Conservation (phyloP, 1,139 yeast species). For the Suhomyces maxii region DNA sequence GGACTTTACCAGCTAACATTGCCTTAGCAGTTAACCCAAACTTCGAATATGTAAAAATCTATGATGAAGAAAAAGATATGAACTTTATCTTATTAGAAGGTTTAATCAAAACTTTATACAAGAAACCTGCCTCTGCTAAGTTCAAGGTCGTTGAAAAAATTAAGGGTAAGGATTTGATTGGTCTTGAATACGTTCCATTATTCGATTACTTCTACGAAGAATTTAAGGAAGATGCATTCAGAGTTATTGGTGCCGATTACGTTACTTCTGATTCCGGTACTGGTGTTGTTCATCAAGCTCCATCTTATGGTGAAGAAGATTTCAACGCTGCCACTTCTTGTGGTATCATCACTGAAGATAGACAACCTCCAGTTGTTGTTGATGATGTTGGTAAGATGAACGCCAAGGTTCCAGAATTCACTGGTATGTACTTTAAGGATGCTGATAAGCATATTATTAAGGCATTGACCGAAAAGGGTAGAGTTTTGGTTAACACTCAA, state of each 20-base stretch:
- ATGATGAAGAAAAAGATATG: constrained; percentile 80
- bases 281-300: constrained; percentile 98
- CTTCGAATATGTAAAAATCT: constrained; percentile 87
- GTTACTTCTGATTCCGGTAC: constrained; percentile 97
- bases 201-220: constrained; percentile 77
- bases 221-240: constrained; percentile 76
- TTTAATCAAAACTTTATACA: constrained; percentile 78
- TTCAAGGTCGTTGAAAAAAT: constrained; percentile 78
- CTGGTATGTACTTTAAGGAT: constrained; percentile 88
- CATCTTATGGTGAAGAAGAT: constrained; percentile 99
- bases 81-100: constrained; percentile 82
- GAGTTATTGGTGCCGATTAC: constrained; percentile 76
- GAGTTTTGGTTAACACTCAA: constrained; percentile 75
- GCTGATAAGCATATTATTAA: constrained; percentile 93
- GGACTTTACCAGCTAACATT: constrained; percentile 96
- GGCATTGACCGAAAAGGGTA: constrained; percentile 73
- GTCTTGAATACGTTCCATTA: constrained; percentile 76
- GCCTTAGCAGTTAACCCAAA: constrained; percentile 90
- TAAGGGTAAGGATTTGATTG: constrained; percentile 77
- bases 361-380: constrained; percentile 87
- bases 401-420: constrained; percentile 66
- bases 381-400: constrained; percentile 91
- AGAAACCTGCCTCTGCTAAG: constrained; percentile 91
- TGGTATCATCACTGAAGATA: constrained; percentile 70
- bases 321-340: constrained; percentile 73